phyloP scores from a whole-genome alignment of 257 asterid genomes.

The Lithospermum erythrorhizon region DNA sequence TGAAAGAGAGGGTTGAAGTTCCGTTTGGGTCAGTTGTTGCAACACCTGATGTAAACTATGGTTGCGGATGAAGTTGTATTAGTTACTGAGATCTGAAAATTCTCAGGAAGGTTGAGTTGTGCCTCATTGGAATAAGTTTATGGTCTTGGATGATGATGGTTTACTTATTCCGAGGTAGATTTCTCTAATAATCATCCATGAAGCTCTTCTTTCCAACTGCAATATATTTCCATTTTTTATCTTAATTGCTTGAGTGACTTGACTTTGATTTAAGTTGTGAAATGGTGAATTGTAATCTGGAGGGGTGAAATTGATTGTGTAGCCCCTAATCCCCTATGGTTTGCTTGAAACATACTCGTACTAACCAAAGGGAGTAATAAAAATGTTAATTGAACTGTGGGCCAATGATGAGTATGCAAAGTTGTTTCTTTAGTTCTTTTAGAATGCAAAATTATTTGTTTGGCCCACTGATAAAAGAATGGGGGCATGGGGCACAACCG shows the following conservation, averaged over 20 bases:
- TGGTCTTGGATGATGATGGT: background rate
- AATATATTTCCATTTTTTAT: too few relatives aligned
- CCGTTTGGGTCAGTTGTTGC: slow-evolving; percentile 66
- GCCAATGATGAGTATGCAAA: too few relatives aligned
- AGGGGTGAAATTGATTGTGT: background rate
- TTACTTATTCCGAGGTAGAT: background rate
- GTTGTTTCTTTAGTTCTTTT: too few relatives aligned
- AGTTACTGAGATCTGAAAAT: background rate
- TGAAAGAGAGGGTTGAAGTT: slow-evolving; percentile 82
- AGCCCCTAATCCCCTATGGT: background rate
- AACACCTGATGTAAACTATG: slow-evolving; percentile 76
- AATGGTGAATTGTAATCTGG: background rate
- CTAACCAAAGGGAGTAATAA: background rate
- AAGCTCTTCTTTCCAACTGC: background rate
- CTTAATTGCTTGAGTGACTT: background rate
- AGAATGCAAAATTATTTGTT: too few relatives aligned
- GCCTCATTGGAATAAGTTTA: background rate
- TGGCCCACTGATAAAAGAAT: too few relatives aligned
- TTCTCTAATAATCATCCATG: background rate
- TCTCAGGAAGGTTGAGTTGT: background rate
- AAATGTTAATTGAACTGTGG: too few relatives aligned
- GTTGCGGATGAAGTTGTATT: slow-evolving; percentile 53
- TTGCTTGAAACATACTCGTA: background rate
- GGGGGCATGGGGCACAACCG: too few relatives aligned
- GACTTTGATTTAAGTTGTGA: background rate